These are phyloP conservation scores for Trichopus zeylanicus DNA, from an alignment of 116 monocot species.

Conservation along the genomic window DNA sequence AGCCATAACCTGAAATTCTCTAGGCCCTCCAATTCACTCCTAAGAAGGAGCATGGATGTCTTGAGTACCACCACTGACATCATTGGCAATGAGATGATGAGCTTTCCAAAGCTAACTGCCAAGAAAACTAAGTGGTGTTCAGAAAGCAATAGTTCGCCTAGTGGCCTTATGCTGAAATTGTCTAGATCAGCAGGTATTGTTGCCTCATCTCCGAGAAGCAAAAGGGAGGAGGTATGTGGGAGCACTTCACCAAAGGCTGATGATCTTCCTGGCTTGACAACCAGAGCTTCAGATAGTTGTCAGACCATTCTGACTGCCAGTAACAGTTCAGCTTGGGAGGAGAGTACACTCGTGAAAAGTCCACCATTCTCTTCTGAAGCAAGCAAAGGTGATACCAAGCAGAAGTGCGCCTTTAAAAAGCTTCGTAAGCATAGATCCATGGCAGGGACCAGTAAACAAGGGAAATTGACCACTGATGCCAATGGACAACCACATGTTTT, in stretches of 20 bases:
- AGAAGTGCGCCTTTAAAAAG: slow-evolving; percentile 15
- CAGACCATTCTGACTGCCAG: neutral
- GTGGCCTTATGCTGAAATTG: slow-evolving; percentile 18
- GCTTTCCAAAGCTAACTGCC: too few relatives aligned
- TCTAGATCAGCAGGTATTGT: slow-evolving; percentile 12
- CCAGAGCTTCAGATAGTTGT: neutral
- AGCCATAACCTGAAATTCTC: slow-evolving; percentile 1
- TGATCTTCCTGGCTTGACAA: neutral
- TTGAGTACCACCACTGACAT: neutral
- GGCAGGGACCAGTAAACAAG: slow-evolving; percentile 8
- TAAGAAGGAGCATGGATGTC: slow-evolving; percentile 15
- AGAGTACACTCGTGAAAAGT: too few relatives aligned
- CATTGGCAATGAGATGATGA: slow-evolving; percentile 4
- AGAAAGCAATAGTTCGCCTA: too few relatives aligned
- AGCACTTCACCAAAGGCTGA: slow-evolving; percentile 1
- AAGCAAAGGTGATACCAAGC: neutral
- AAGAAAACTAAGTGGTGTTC: too few relatives aligned
- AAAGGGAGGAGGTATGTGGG: slow-evolving; percentile 9
- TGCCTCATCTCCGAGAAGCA: slow-evolving; percentile 15
- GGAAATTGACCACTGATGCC: neutral
- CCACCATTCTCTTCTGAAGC: too few relatives aligned
- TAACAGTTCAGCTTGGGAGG: too few relatives aligned
- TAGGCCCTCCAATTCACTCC: slow-evolving; percentile 5
- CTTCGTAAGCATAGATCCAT: slow-evolving; percentile 23
- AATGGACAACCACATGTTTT: slow-evolving; percentile 4